Percentiles rank a stretch among this genome's conserved stretches.
Conservation (phyloP, 139 green algal genomes). For the Coccomyxa sp. region DNA sequence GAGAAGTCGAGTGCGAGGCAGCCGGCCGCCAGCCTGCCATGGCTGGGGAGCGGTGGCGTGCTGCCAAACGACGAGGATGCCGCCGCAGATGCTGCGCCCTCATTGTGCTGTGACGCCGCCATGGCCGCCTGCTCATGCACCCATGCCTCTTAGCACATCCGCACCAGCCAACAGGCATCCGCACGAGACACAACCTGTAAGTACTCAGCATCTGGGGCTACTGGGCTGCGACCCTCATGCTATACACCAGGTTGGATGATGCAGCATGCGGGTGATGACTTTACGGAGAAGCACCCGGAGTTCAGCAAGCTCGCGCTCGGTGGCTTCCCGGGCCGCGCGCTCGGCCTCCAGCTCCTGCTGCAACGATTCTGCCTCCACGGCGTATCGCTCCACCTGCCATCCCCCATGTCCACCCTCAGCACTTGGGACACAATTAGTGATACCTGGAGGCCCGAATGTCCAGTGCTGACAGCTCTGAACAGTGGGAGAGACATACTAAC, state of each 20-base stretch:
- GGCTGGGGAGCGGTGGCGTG: background rate
- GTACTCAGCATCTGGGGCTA: background rate
- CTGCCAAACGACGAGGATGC: background rate
- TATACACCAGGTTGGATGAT: background rate
- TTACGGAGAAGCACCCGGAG: background rate
- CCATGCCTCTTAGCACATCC: background rate
- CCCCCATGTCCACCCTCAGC: background rate
- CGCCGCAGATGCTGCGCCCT: too few species aligned
- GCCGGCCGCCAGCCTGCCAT: too few species aligned
- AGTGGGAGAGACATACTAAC: background rate
- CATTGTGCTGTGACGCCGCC: background rate
- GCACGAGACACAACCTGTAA: background rate
- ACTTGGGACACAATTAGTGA: too few species aligned
- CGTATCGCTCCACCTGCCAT: too few species aligned
- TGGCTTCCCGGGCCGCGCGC: background rate
- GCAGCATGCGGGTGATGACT: background rate
- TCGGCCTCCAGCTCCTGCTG: background rate
- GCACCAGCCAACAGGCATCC: background rate
- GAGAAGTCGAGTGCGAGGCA: background rate
- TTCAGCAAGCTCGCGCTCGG: background rate
- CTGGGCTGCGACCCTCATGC: background rate
- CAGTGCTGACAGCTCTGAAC: background rate
- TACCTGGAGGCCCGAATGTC: too few species aligned
- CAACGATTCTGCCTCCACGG: background rate
- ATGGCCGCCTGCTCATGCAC: background rate